Evolutionary conservation across 2,329 filamentous ascomycete species (phyloP).

Genomic region (Aspergillus novofumigatus): DNA sequence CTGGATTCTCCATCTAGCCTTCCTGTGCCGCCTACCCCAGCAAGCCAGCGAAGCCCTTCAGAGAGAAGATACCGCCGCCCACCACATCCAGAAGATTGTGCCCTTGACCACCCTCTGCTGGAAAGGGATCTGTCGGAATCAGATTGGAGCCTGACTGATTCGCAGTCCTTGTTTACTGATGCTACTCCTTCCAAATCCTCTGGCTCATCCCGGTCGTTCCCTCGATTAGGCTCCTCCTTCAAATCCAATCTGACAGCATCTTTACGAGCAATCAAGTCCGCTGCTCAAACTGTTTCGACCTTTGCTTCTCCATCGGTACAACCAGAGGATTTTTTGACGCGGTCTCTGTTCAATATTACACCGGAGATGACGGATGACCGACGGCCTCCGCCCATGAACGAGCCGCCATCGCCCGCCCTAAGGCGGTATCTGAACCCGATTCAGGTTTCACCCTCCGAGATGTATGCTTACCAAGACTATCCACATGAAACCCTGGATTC

Average conservation of each 20-base stretch:
- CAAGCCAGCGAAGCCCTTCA: slow-evolving; percentile 31
- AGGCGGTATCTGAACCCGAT: slow-evolving; percentile 59
- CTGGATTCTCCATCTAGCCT: slow-evolving; percentile 47
- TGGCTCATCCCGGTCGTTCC: slow-evolving; percentile 31
- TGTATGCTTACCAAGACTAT: slow-evolving; percentile 42
- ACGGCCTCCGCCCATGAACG: slow-evolving; percentile 52
- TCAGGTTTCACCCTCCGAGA: slow-evolving; percentile 43
- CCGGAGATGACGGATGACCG: slow-evolving; percentile 59
- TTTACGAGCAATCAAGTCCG: slow-evolving; percentile 57
- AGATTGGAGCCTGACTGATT: slow-evolving; percentile 9
- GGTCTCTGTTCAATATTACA: slow-evolving; percentile 53
- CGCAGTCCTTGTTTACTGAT: slow-evolving; percentile 9
- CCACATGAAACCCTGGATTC: slow-evolving; percentile 30
- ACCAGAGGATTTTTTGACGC: slow-evolving; percentile 57
- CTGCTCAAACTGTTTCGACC: slow-evolving; percentile 58
- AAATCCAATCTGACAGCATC: slow-evolving; percentile 63
- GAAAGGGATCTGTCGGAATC: slow-evolving; percentile 30
- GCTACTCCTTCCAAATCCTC: slow-evolving; percentile 14
- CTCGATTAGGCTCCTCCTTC: slow-evolving; percentile 48
- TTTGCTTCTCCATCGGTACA: slow-evolving; percentile 51
- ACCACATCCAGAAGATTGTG: slow-evolving; percentile 53
- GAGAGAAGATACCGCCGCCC: slow-evolving; percentile 46
- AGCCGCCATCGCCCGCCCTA: slow-evolving; percentile 53
- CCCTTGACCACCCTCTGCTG: slow-evolving; percentile 55
- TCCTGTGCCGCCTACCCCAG: slow-evolving; percentile 41